These are phyloP conservation scores for Tolypocladium paradoxum DNA, from an alignment of 2,329 filamentous ascomycete genomes.

Conservation along the genomic window DNA sequence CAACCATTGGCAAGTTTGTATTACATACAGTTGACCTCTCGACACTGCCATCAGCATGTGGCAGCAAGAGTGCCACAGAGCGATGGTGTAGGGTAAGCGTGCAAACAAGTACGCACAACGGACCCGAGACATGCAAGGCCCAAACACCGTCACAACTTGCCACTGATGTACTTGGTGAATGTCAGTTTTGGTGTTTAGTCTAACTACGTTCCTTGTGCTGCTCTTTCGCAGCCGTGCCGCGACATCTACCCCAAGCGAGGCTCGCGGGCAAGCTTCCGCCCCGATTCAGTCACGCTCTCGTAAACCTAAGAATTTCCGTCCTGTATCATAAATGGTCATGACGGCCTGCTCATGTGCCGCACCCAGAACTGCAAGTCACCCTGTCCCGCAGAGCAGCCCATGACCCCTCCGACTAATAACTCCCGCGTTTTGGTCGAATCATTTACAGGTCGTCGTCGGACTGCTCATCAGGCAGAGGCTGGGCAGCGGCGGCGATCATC, in stretches of 20 bases:
- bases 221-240: conserved; percentile 20
- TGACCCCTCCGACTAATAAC: conserved; percentile 10
- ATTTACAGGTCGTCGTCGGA: conserved; percentile 60
- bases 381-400: conserved; percentile 12
- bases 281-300: conserved; percentile 24
- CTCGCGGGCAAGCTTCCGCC: conserved; percentile 18
- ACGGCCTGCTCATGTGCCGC: conserved; percentile 19
- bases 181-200: conserved; percentile 22
- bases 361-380: conserved; percentile 9
- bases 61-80: background rate
- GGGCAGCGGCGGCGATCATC: conserved; percentile 68
- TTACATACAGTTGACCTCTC: background rate
- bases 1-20: too few relatives aligned
- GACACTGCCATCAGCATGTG: background rate
- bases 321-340: conserved; percentile 28
- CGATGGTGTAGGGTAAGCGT: background rate
- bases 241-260: conserved; percentile 20
- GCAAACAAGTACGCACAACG: background rate
- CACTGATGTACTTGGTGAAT: conserved; percentile 6
- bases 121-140: background rate
- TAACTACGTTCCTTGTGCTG: conserved; percentile 21
- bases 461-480: conserved; percentile 91
- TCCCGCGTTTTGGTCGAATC: conserved; percentile 12
- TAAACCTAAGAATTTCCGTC: conserved; percentile 20
- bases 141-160: background rate